These are phyloP conservation scores for Cerrena zonata DNA, from an alignment of 1,284 basidiomycete species.

Conservation along the genomic window DNA sequence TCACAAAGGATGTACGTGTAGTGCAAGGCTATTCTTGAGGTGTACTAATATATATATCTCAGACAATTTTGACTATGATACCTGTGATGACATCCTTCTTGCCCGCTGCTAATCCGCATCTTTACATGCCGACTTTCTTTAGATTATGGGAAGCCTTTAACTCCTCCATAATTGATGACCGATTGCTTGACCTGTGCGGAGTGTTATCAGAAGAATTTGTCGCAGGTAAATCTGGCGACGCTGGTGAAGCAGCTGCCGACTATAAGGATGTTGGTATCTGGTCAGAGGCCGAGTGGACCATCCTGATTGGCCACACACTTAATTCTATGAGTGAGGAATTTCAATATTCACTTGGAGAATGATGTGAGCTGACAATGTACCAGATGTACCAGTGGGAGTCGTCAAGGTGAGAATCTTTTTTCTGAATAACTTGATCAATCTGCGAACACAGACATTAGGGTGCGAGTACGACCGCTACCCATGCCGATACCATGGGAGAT, in stretches of 20 bases:
- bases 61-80: constrained; percentile 63
- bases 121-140: constrained; percentile 72
- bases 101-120: constrained; percentile 60
- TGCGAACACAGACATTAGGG: constrained; percentile 36
- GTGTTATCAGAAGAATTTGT: constrained; percentile 75
- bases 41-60: constrained; percentile 3
- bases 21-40: not conserved
- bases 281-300: constrained; percentile 79
- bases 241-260: constrained; percentile 48
- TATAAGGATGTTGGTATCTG: constrained; percentile 87
- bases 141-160: constrained; percentile 84
- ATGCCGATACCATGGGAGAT: constrained; percentile 63
- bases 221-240: constrained; percentile 48
- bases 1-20: constrained; percentile 55
- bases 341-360: constrained; percentile 1
- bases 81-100: constrained; percentile 75
- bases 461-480: constrained; percentile 54
- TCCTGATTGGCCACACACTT: constrained; percentile 83
- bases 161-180: constrained; percentile 75
- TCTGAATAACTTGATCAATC: constrained; percentile 6
- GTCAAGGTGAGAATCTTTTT: constrained; percentile 40
- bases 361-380: not conserved
- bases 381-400: constrained; percentile 71
- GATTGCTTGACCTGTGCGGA: constrained; percentile 78
- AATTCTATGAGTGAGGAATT: constrained; percentile 74